These are phyloP conservation scores for Houttuynia cordata DNA, from an alignment of 164 flowering plant genomes.

Conservation along the genomic window DNA sequence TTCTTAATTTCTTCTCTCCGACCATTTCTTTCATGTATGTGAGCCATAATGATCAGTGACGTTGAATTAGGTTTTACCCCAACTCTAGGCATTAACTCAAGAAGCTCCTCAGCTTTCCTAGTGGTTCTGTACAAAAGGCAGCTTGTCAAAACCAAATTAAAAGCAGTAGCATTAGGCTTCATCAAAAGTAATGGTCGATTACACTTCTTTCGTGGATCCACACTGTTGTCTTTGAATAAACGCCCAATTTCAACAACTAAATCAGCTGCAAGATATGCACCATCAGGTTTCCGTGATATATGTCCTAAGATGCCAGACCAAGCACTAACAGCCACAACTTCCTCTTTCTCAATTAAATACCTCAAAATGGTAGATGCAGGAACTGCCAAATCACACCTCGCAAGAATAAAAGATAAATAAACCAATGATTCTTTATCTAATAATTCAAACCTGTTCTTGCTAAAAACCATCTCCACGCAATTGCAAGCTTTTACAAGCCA, in stretches of 20 bases:
- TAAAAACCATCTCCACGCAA: conserved; percentile 53
- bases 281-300: conserved; percentile 57
- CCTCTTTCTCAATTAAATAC: conserved; percentile 55
- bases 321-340: conserved; percentile 54
- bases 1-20: conserved; percentile 77
- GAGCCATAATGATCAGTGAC: conserved; percentile 60
- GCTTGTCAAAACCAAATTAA: conserved; percentile 60
- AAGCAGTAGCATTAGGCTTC: conserved; percentile 69
- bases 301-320: conserved; percentile 79
- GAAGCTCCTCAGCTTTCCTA: conserved; percentile 86
- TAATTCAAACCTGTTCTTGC: conserved; percentile 47
- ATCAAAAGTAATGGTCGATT: conserved; percentile 66
- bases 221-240: conserved; percentile 63
- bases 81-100: conserved; percentile 77
- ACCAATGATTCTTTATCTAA: conserved; percentile 57
- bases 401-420: conserved; percentile 58
- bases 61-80: conserved; percentile 52
- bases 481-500: conserved; percentile 61
- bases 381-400: conserved; percentile 45
- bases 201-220: conserved; percentile 81
- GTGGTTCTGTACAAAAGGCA: conserved; percentile 64
- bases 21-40: conserved; percentile 85
- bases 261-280: conserved; percentile 74
- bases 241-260: conserved; percentile 79
- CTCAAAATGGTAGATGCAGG: conserved; percentile 77